Base-by-base conservation (phyloP, 805 yeast genomes). In the Candida ascalaphidarum region DNA sequence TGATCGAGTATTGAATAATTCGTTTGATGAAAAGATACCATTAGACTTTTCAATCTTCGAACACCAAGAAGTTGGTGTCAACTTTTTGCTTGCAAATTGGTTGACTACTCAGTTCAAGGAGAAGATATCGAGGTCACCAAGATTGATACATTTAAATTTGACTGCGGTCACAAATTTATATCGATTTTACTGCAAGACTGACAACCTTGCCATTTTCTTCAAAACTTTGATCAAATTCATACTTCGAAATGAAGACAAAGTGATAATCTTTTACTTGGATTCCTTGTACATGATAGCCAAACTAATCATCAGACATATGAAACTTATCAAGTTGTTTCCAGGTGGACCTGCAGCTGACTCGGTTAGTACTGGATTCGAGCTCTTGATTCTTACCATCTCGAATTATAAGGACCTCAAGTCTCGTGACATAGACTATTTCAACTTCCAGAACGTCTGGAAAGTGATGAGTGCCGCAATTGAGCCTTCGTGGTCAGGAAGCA, bases 1-100 rank as follows among this genome's bases (percentile, higher is more conserved):
- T 2, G 62, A 62, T 11, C 44, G 46, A 16, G 28, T 59, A 2
- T 38, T 51, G 7, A 32, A 41, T 4, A 40, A 47, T 19, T 40
- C 45, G 3, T 41, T 46, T 21, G 42, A 35, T 3, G 30, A 29
- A 4, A 25, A 31, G 35, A 40, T 6, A 32, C 37, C 11, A 24
- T 9, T 8, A 6, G 28, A 23, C 17, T 27, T 36, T 1, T 21
- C 6, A 11, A 40, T 35, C 13, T 34, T 54, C 7, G 28, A 34
- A 3, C 28, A 27, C 2, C 40, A 57, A 12, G 62, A 67, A 13
- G 56, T 61, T 10, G 72, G 74, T 11, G 50, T 65, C 7, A 59
- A 60, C 34, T 65, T 63, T 29, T 52, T 68, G 34, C 43, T 65
- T 4, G 58, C 66, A 3, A 71, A 68, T 38, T 68, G 74, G 73